Conservation (phyloP, 441 rosid species). For the Croton laevigatus region DNA sequence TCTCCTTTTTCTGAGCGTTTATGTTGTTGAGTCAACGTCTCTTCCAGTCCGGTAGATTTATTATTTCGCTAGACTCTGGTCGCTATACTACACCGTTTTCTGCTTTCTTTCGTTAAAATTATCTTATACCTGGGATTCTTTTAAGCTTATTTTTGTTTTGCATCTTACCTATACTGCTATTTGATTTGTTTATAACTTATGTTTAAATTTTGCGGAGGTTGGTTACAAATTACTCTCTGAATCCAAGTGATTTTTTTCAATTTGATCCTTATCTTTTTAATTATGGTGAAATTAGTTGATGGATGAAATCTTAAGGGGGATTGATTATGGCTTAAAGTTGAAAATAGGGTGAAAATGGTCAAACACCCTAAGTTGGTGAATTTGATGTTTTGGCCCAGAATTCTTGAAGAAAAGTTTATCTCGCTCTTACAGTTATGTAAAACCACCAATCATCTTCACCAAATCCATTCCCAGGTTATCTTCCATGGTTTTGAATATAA, state of each 20-base stretch:
- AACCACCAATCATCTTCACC: neutral
- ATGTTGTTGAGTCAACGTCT: too few relatives aligned
- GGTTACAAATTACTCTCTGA: too few relatives aligned
- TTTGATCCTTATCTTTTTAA: too few relatives aligned
- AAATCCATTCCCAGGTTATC: neutral
- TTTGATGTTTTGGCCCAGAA: neutral
- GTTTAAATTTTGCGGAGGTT: neutral
- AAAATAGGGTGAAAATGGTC: too few relatives aligned
- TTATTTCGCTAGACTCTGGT: neutral
- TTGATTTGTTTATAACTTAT: neutral
- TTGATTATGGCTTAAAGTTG: too few relatives aligned
- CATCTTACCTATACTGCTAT: neutral
- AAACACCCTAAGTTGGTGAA: too few relatives aligned
- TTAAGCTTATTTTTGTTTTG: neutral
- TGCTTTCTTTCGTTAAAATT: too few relatives aligned
- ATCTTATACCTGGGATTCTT: too few relatives aligned
- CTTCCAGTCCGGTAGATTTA: neutral
- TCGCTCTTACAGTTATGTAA: neutral
- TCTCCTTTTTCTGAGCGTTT: neutral
- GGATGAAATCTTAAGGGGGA: too few relatives aligned
- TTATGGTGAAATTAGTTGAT: too few relatives aligned
- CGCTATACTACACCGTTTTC: neutral
- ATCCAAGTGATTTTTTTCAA: too few relatives aligned
- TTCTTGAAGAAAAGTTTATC: neutral
- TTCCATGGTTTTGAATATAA: neutral